Conservation (phyloP, 139 green algal species). For the Auxenochlorella protothecoides region DNA sequence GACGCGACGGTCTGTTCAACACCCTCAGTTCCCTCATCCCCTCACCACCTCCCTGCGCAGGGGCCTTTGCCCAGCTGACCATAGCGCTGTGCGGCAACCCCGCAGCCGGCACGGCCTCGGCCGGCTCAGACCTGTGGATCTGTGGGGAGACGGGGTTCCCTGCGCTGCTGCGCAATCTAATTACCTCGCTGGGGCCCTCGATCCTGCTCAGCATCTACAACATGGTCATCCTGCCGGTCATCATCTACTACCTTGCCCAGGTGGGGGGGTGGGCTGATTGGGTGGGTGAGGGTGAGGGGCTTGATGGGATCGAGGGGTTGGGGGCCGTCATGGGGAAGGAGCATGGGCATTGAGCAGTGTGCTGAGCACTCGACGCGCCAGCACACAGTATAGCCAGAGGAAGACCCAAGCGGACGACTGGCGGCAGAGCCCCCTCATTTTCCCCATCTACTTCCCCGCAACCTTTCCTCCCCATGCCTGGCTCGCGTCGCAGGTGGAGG, state of each 20-base stretch:
- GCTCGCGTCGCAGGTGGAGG: conserved; percentile 34
- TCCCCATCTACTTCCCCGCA: neutral
- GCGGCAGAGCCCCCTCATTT: neutral
- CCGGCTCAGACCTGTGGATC: conserved; percentile 40
- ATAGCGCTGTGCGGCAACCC: conserved; percentile 33
- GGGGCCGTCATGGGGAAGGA: no score
- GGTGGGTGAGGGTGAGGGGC: no score
- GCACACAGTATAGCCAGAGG: no score
- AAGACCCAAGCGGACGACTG: no score
- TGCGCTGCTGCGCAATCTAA: conserved; percentile 28
- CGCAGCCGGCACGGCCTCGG: neutral
- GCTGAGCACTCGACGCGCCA: no score
- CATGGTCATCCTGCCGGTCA: conserved; percentile 60
- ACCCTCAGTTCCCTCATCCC: neutral
- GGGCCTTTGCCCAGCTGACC: conserved; percentile 31
- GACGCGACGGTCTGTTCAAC: no score
- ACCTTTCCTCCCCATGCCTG: neutral
- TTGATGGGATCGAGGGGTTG: no score
- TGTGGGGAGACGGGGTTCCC: conserved; percentile 28
- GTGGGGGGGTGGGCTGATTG: neutral
- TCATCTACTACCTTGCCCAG: conserved; percentile 35
- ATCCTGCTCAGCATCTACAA: conserved; percentile 75
- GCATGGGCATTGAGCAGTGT: no score
- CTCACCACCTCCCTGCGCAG: neutral
- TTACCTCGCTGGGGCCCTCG: conserved; percentile 61